phyloP scores from a whole-genome alignment of 768 basidiomycete species.

The Hygrophorus pudorinus region DNA sequence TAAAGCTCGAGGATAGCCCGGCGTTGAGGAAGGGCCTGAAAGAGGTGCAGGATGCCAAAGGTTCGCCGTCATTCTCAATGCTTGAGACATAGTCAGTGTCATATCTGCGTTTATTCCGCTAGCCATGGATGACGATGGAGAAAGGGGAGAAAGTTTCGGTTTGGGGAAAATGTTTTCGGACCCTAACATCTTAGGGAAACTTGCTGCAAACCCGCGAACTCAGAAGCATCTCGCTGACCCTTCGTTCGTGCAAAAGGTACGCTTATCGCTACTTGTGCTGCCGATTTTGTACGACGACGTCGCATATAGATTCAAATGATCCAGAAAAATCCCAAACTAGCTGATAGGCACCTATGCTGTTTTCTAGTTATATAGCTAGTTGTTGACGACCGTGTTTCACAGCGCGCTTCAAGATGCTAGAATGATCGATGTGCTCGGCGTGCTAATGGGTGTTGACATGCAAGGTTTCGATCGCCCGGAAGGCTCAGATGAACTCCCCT shows the following conservation, averaged over 20 bases:
- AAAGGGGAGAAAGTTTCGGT: slow-evolving; percentile 40
- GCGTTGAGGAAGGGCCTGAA: slow-evolving; percentile 79
- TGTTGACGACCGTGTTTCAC: slow-evolving; percentile 7
- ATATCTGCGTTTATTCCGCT: not conserved
- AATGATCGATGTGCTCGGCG: slow-evolving; percentile 91
- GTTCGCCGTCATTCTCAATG: slow-evolving; percentile 25
- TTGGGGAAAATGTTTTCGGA: slow-evolving; percentile 75
- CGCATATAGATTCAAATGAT: slow-evolving; percentile 45
- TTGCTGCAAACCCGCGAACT: slow-evolving; percentile 82
- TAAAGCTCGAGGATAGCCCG: slow-evolving; percentile 75
- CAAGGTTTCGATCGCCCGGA: slow-evolving; percentile 74
- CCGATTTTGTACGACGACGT: too few species aligned
- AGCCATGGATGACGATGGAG: not conserved
- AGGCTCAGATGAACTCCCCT: slow-evolving; percentile 72
- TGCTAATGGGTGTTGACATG: slow-evolving; percentile 88
- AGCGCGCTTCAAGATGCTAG: slow-evolving; percentile 71
- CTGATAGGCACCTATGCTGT: slow-evolving; percentile 36
- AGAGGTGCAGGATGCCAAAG: slow-evolving; percentile 80
- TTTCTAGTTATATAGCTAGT: not conserved
- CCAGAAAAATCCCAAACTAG: slow-evolving; percentile 60
- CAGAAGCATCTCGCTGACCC: slow-evolving; percentile 78
- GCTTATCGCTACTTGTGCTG: not conserved
- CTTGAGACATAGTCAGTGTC: slow-evolving; percentile 4
- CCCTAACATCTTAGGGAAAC: slow-evolving; percentile 73
- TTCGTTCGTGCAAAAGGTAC: slow-evolving; percentile 43